A percentile compares a stretch with the other conserved stretches of the same genome.
Conservation (phyloP, 1,284 basidiomycete genomes). For the Rhodotorula sp. region DNA sequence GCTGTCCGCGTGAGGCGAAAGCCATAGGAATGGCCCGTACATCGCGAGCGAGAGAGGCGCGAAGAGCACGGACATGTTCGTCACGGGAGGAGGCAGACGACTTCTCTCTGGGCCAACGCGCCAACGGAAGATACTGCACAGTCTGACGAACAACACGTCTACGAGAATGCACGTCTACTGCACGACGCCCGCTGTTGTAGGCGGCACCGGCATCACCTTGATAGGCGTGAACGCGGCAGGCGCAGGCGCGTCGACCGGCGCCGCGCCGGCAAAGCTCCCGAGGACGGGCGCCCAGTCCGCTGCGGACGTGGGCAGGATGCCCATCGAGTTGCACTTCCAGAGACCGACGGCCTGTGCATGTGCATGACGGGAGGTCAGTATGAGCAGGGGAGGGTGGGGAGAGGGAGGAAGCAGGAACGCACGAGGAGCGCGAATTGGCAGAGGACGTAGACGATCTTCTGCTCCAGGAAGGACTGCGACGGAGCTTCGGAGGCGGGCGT, state of each 20-base stretch:
- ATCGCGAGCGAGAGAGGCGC: too few species aligned
- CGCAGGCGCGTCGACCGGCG: not conserved
- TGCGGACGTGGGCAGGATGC: constrained; percentile 45
- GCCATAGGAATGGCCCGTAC: too few species aligned
- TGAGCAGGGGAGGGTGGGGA: accelerated
- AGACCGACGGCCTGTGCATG: constrained; percentile 40
- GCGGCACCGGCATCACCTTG: not conserved
- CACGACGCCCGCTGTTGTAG: too few species aligned
- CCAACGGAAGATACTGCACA: not conserved
- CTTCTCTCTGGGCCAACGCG: too few species aligned
- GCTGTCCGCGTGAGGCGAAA: too few species aligned
- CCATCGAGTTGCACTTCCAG: constrained; percentile 49
- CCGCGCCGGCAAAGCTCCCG: not conserved
- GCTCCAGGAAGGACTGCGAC: constrained; percentile 36
- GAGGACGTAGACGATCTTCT: constrained; percentile 46
- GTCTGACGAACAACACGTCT: not conserved
- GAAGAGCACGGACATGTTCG: too few species aligned
- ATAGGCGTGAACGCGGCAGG: not conserved
- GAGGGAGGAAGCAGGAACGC: not conserved
- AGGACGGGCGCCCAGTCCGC: constrained; percentile 27
- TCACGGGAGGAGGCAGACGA: too few species aligned
- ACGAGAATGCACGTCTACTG: not conserved
- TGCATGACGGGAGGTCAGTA: not conserved
- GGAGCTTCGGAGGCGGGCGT: not conserved
- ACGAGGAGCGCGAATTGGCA: constrained; percentile 46